Base-by-base conservation (phyloP, 2,329 filamentous ascomycete species). In the Blastomyces gilchristii region DNA sequence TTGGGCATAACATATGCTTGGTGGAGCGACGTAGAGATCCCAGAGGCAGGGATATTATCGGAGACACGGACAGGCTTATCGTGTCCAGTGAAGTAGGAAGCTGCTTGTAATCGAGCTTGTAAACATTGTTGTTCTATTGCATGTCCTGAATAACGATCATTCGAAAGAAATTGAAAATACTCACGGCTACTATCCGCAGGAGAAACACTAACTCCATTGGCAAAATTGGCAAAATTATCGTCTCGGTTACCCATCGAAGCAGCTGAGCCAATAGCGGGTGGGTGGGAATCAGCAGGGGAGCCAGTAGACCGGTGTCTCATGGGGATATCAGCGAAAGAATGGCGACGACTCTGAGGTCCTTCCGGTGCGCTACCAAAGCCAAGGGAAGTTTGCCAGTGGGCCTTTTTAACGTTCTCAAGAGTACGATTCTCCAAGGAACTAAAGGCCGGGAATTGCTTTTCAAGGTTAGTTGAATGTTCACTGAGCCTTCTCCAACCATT, bases 241-340 rank as follows among this genome's bases (percentile, higher is more conserved):
- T 78, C 73, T 49, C 72, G 71, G 62, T 75, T 76, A 65, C 67
- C 66, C 22, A 72, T 63, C 52, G 71, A 69, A 56, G 69, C 45
- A 7, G 66, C 62, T 12, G 69, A 53, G 9, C 66, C 62, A 25
- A 67, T 62, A 52, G 65, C 54, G 22, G 67, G 65, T 45, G 60
- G 64, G 58, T 74, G 69, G 34, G 70, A 61, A 53, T 77, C 73
- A 68, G 73, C 67, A 64, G 73, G 70, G 60, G 76, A 72, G 61
- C 75, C 71, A 58, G 80, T 71, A 12, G 79, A 80, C 37, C 71
- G 70, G 61, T 81, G 77, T 52, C 79, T 75, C 45, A 79, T 77
- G 12, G 79, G 78, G 53, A 81, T 77, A 65, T 81, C 79, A 37
- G 79, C 79, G 64, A 81, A 81, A 18, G 79, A 81, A 68, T 81